Conservation (phyloP, 2,329 filamentous ascomycete genomes). For the Fusarium buharicum region DNA sequence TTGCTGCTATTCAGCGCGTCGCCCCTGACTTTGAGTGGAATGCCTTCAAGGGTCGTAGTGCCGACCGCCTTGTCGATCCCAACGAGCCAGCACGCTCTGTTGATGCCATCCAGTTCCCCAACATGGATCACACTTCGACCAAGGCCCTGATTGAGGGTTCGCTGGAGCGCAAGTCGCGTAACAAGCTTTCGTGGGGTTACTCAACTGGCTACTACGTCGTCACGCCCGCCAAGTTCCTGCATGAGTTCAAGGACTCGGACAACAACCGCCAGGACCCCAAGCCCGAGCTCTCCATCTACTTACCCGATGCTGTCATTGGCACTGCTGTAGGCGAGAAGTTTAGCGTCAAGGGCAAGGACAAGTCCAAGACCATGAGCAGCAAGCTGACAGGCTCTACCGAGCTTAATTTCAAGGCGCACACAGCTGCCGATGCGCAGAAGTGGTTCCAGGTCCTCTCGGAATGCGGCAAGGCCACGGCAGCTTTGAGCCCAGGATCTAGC, state of each 20-base stretch:
- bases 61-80: constrained; percentile 79
- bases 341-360: constrained; percentile 94
- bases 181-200: constrained; percentile 82
- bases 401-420: constrained; percentile 87
- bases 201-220: constrained; percentile 89
- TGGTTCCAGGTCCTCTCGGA: constrained; percentile 81
- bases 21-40: constrained; percentile 92
- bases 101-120: constrained; percentile 82
- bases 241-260: constrained; percentile 96
- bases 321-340: constrained; percentile 81
- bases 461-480: constrained; percentile 64
- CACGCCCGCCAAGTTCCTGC: constrained; percentile 86
- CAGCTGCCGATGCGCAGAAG: constrained; percentile 79
- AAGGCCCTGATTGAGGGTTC: constrained; percentile 87
- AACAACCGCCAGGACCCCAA: constrained; percentile 74
- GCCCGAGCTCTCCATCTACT: constrained; percentile 89
- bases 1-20: constrained; percentile 78
- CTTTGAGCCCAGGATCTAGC: constrained; percentile 41
- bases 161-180: constrained; percentile 89
- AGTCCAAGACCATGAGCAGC: constrained; percentile 80
- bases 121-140: constrained; percentile 84
- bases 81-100: constrained; percentile 78
- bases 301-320: constrained; percentile 88
- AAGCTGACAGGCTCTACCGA: constrained; percentile 85
- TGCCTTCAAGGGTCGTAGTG: constrained; percentile 79